These are phyloP conservation scores for Hypsizygus marmoreus DNA, from an alignment of 768 basidiomycete genomes.

Conservation along the genomic window DNA sequence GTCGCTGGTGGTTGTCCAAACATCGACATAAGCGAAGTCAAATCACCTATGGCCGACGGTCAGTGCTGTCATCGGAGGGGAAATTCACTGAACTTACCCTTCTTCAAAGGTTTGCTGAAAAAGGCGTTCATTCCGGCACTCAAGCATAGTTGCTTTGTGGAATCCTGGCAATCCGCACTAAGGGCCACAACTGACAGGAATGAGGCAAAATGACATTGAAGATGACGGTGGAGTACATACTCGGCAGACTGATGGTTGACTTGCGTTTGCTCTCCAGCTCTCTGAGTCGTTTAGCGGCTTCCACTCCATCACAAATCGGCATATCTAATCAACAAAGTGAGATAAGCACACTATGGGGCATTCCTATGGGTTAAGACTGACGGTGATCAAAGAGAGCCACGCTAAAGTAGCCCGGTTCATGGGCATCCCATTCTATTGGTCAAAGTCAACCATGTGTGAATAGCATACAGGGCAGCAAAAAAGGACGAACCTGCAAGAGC, in stretches of 20 bases:
- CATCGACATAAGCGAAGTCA: slow-evolving; percentile 54
- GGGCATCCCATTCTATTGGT: slow-evolving; percentile 76
- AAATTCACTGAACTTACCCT: slow-evolving; percentile 37
- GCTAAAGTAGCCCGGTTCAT: slow-evolving; percentile 67
- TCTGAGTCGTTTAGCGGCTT: slow-evolving; percentile 67
- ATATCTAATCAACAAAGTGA: slow-evolving; percentile 50
- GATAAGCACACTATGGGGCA: background rate
- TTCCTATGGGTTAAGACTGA: slow-evolving; percentile 28
- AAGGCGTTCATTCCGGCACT: slow-evolving; percentile 80
- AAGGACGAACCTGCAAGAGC: slow-evolving; percentile 50
- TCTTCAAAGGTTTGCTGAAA: slow-evolving; percentile 71
- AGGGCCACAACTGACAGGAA: slow-evolving; percentile 59
- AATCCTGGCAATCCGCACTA: slow-evolving; percentile 77
- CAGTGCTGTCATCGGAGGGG: background rate
- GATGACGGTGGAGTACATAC: slow-evolving; percentile 35
- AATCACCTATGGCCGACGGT: slow-evolving; percentile 41
- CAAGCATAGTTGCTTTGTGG: slow-evolving; percentile 73
- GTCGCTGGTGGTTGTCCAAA: slow-evolving; percentile 38
- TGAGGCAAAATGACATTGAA: background rate
- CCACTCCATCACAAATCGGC: slow-evolving; percentile 79
- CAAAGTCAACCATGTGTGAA: too few relatives aligned
- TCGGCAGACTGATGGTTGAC: slow-evolving; percentile 50
- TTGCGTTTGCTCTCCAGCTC: slow-evolving; percentile 60
- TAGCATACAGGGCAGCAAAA: too few relatives aligned
- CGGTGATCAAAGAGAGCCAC: slow-evolving; percentile 78